Evolutionary conservation across 139 green algal species (phyloP), one percentile per base, ranked within the genome.

Genomic region (Protoeuglena noctilucae): DNA sequence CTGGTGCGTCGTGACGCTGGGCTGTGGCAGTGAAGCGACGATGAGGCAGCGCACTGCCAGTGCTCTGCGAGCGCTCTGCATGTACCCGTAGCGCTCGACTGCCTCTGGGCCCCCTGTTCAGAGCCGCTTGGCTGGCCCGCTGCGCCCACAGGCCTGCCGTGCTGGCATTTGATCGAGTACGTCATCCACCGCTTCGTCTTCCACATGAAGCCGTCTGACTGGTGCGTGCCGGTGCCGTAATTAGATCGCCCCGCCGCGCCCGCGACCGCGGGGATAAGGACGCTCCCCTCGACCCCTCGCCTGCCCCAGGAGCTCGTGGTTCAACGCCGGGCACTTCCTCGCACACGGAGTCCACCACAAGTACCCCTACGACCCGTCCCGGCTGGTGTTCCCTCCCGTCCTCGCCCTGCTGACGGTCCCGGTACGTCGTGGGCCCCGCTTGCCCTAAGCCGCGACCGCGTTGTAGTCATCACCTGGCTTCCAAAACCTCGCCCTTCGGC

Each of bases 291-390:
- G n/a, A n/a, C n/a, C n/a, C n/a, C n/a, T n/a, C n/a, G n/a, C n/a
- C n/a, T n/a, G 31, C 31, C 54, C 29, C 54, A 56, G 54, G n/a
- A n/a, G n/a, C n/a, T n/a, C n/a, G n/a, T n/a, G n/a, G 23, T 65
- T 54, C 56, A 93, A 93, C 63, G 83, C 76, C 1, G 43, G 89
- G 0, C 89, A 97, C 62, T 97, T 95, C 57, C 58, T 92, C 0
- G 80, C 96, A 41, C 89, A 97, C 46, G 89, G 89, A 28, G 89
- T 76, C 63, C 89, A 97, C 61, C 89, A 97, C 78, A 96, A 96
- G 73, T 92, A 74, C 56, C 89, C 89, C 3, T 69, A 73, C 50
- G 89, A 97, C 59, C 48, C 51, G n/a, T 46, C 78, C 27, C 66
- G 89, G 2, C 72, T 96, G 3, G 89, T 97, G 0, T 94, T 97